phyloP scores from a whole-genome alignment of 495 filamentous ascomycete species.

The Entonaema liquescens region DNA sequence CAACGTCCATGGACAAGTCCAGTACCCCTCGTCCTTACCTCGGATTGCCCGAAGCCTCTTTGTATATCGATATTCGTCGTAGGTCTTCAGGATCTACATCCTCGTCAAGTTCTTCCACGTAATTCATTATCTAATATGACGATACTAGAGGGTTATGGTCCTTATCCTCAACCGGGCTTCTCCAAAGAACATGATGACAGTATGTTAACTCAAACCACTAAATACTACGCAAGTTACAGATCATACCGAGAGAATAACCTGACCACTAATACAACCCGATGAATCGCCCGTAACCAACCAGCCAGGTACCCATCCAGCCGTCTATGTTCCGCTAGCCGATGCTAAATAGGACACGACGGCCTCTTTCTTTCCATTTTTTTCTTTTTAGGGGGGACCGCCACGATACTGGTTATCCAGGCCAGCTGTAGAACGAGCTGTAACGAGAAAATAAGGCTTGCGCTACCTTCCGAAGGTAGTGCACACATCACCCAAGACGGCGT shows the following conservation, averaged over 20 bases:
- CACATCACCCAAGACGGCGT: not conserved
- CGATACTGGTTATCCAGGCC: no score
- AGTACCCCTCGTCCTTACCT: no score
- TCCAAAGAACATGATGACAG: not conserved
- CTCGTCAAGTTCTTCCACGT: conserved; percentile 31
- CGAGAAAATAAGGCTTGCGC: not conserved
- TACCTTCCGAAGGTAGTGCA: not conserved
- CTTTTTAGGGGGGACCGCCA: no score
- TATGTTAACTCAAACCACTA: not conserved
- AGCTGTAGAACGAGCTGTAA: no score
- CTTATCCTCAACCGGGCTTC: conserved; percentile 20
- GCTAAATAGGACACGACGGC: conserved; percentile 6
- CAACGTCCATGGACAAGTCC: no score
- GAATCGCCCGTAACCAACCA: conserved; percentile 8
- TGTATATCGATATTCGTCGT: conserved; percentile 50
- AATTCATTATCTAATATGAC: conserved; percentile 49
- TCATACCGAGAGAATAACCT: not conserved
- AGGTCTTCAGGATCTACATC: conserved; percentile 54
- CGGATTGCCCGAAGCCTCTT: no score
- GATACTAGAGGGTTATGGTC: conserved; percentile 50
- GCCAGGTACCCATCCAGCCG: not conserved
- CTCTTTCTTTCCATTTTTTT: no score
- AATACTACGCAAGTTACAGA: conserved; percentile 4
- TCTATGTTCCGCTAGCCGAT: conserved; percentile 9
- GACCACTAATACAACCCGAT: not conserved